These are phyloP conservation scores for Plasmodium gallinaceum DNA, from an alignment of 169 alveolate species.

Conservation along the genomic window DNA sequence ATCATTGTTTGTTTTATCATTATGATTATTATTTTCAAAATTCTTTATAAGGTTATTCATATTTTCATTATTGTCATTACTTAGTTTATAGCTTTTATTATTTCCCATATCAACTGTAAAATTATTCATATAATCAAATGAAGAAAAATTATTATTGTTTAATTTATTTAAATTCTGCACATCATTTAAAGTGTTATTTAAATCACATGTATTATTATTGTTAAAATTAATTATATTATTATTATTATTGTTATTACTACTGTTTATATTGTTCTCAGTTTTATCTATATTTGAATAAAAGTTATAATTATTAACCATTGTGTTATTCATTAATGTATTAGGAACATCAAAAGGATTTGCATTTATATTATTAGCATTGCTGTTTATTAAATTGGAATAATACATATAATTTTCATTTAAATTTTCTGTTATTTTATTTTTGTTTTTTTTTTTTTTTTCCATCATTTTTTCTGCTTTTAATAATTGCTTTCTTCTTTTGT, in stretches of 20 bases:
- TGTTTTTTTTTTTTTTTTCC: conserved; percentile 51
- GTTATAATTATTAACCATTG: conserved; percentile 25
- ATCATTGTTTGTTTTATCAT: conserved; percentile 2
- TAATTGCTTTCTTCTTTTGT: conserved; percentile 33
- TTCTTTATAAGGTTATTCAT: conserved; percentile 1
- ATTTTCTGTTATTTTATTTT: neutral
- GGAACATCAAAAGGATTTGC: conserved; percentile 8
- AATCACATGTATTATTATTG: neutral
- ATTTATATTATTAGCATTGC: neutral
- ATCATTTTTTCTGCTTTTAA: conserved; percentile 48
- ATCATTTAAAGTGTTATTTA: neutral
- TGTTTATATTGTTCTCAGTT: neutral
- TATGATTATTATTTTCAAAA: conserved; percentile 5
- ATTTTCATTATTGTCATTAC: no score
- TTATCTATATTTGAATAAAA: conserved; percentile 13
- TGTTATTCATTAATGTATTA: conserved; percentile 13
- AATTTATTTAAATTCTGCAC: neutral
- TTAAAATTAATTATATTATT: conserved; percentile 6
- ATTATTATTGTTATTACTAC: neutral
- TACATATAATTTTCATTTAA: neutral
- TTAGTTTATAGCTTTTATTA: neutral
- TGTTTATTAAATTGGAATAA: neutral
- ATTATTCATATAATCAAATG: conserved; percentile 12
- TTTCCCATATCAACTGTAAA: neutral
- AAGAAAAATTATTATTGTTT: conserved; percentile 15